Conservation (phyloP, 805 yeast species). For the Pachysolen tannophilus region DNA sequence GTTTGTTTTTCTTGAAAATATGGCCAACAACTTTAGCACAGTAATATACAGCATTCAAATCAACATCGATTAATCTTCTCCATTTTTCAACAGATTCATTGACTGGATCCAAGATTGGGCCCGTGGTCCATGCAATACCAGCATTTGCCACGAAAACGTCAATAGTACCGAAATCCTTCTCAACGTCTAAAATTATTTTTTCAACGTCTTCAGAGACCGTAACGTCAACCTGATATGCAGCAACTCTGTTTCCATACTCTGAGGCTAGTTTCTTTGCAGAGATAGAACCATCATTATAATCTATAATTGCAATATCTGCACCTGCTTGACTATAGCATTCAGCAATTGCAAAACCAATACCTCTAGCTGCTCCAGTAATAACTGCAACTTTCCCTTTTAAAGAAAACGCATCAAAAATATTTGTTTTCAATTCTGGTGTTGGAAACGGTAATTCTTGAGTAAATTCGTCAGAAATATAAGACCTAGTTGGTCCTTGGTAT, state of each 20-base stretch:
- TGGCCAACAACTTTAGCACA: conserved; percentile 43
- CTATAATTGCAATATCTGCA: conserved; percentile 60
- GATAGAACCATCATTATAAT: conserved; percentile 22
- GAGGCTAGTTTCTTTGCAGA: conserved; percentile 30
- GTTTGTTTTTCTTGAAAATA: conserved; percentile 36
- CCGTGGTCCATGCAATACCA: conserved; percentile 24
- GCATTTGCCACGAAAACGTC: conserved; percentile 37
- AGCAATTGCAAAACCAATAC: conserved; percentile 78
- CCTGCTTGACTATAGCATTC: conserved; percentile 84
- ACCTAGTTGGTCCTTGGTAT: conserved; percentile 2
- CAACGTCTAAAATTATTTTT: conserved; percentile 21
- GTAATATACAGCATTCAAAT: conserved; percentile 40
- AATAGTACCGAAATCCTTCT: conserved; percentile 29
- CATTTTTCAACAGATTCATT: conserved; percentile 30
- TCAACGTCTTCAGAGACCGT: conserved; percentile 23
- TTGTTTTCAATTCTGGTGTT: conserved; percentile 39
- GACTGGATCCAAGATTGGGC: conserved; percentile 14
- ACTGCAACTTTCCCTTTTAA: conserved; percentile 78
- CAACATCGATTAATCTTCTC: conserved; percentile 41
- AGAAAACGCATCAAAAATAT: conserved; percentile 62
- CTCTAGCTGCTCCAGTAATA: conserved; percentile 79
- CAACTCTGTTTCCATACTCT: conserved; percentile 22
- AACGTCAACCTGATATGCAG: conserved; percentile 18
- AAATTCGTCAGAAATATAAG: conserved; percentile 10
- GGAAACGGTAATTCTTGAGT: conserved; percentile 38